Base-by-base conservation (phyloP, 1,139 yeast genomes). In the Hansenula sp. region DNA sequence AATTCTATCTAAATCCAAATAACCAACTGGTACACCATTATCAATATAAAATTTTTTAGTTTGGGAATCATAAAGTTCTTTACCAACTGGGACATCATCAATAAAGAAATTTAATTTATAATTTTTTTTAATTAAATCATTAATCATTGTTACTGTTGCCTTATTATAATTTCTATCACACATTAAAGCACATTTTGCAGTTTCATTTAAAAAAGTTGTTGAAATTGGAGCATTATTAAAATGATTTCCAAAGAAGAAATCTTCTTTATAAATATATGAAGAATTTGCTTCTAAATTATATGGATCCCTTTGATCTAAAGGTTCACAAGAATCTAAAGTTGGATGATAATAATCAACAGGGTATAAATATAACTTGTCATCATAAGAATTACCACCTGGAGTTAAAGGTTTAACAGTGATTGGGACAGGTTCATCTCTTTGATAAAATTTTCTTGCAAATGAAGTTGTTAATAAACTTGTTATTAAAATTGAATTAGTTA, bases 21-120 rank as follows among this genome's bases (percentile, higher is more conserved):
- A 57, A 5, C 61, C 61, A 31, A 57, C 12, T 13, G 61, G 60
- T n/a, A 53, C 50, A 31, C 57, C 58, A 16, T 43, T 36, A 21
- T 53, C 53, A 10, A 56, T 42, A 35, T 56, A 57, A 27, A 50
- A 56, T 32, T 42, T 49, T 11, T 46, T 45, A 1, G 57, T 50
- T 38, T 55, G 56, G 8, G 49, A 42, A 36, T 57, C 61, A 28
- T 44, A 57, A 19, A 43, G 39, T 37, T 56, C 59, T 29, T 47
- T 51, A 19, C 61, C 60, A 5, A 56, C 47, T 16, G 60, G 60
- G 16, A 53, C 35, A 28, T 51, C 60, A 34, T 53, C 60, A 30
- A 57, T 34, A 41, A 34, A 55, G 39, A 57, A 56, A 40, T 57
- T 55, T 19, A 54, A 40, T 29, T 54, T 47, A 40, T 56, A 57